Conservation (phyloP, 768 basidiomycete genomes). For the Tylopilus plumbeoviolaceoides region DNA sequence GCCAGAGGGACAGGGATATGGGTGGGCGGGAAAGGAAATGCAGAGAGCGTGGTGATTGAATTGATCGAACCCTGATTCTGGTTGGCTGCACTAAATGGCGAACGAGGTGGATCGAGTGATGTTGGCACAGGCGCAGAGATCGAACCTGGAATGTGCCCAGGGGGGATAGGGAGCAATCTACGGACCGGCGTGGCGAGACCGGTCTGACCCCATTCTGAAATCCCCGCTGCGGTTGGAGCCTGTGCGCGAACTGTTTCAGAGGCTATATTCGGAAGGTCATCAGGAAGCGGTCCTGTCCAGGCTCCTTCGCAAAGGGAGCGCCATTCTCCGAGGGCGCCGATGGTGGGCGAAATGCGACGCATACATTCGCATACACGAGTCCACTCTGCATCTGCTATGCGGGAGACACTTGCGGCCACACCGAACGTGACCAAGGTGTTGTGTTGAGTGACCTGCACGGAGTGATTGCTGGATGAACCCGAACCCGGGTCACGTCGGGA, state of each 20-base stretch:
- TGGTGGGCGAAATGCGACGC: slow-evolving; percentile 57
- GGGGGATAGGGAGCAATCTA: slow-evolving; percentile 22
- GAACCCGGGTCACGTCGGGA: neutral
- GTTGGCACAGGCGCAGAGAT: neutral
- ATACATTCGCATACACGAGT: slow-evolving; percentile 66
- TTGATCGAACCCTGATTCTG: slow-evolving; percentile 30
- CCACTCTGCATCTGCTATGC: slow-evolving; percentile 82
- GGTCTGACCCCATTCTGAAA: slow-evolving; percentile 32
- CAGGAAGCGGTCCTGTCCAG: slow-evolving; percentile 49
- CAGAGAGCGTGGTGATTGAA: slow-evolving; percentile 66
- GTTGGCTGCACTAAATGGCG: slow-evolving; percentile 15
- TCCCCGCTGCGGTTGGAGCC: neutral
- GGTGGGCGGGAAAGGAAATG: slow-evolving; percentile 69
- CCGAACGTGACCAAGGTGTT: slow-evolving; percentile 55
- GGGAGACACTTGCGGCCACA: slow-evolving; percentile 60
- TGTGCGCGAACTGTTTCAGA: slow-evolving; percentile 1
- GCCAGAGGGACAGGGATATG: slow-evolving; percentile 63
- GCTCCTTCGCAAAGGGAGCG: slow-evolving; percentile 71
- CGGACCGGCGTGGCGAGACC: slow-evolving; percentile 15
- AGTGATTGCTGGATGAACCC: slow-evolving; percentile 52
- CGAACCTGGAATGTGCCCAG: slow-evolving; percentile 14
- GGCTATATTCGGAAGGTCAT: slow-evolving; percentile 24
- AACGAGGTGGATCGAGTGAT: slow-evolving; percentile 23
- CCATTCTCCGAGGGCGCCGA: slow-evolving; percentile 74
- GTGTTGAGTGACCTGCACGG: slow-evolving; percentile 55